These are phyloP conservation scores for Amanita jacksonii DNA, from an alignment of 768 basidiomycete genomes.

Conservation along the genomic window DNA sequence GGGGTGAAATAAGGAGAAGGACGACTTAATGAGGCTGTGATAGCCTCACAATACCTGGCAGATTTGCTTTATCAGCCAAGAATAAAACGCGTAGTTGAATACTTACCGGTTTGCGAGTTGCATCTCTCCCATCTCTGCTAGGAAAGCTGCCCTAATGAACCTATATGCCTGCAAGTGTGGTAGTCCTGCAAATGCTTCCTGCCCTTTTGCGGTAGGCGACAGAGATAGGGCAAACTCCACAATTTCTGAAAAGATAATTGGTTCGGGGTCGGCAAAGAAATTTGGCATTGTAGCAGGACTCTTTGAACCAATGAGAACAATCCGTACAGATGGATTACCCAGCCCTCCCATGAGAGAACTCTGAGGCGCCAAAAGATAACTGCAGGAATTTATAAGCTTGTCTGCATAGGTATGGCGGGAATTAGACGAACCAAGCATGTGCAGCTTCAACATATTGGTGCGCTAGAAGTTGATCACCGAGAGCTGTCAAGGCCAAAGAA, in stretches of 20 bases:
- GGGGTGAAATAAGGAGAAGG: constrained; percentile 59
- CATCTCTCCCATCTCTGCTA: constrained; percentile 79
- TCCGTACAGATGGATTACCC: constrained; percentile 56
- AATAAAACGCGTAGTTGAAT: neutral
- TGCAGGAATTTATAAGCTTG: constrained; percentile 21
- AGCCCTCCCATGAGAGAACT: constrained; percentile 65
- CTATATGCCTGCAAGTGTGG: constrained; percentile 85
- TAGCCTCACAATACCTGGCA: constrained; percentile 94
- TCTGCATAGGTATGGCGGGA: neutral
- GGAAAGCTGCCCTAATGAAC: constrained; percentile 60
- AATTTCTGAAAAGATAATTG: constrained; percentile 82
- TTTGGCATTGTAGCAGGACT: constrained; percentile 40
- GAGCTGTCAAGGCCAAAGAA: constrained; percentile 65
- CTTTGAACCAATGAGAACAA: constrained; percentile 65
- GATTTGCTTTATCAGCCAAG: neutral
- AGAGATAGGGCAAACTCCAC: constrained; percentile 85
- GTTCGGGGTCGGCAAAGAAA: constrained; percentile 59
- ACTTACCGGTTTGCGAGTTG: constrained; percentile 65
- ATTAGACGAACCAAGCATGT: constrained; percentile 70
- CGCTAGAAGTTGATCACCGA: constrained; percentile 74
- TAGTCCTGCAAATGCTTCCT: constrained; percentile 76
- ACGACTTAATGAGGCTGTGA: constrained; percentile 54
- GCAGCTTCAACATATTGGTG: constrained; percentile 78
- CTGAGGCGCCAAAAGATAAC: constrained; percentile 81
- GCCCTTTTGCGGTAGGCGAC: constrained; percentile 64